Percentiles rank a stretch among this genome's conserved stretches.
phyloP scores from a whole-genome alignment of 2,329 filamentous ascomycete species.

The Hirsutella minnesotensis region DNA sequence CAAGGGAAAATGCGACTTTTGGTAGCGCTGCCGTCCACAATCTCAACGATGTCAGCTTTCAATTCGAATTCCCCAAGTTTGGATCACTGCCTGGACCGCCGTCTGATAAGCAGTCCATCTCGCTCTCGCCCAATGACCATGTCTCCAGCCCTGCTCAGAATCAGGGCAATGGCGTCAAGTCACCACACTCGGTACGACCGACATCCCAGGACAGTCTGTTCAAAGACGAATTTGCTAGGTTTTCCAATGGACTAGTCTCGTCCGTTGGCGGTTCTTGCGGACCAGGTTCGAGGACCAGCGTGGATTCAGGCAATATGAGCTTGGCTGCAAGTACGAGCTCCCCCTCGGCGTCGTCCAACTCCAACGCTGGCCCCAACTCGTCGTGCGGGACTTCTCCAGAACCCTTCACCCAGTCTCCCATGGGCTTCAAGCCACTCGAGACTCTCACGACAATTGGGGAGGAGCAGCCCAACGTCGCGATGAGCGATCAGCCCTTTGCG shows the following conservation, averaged over 20 bases:
- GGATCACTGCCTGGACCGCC: conserved; percentile 53
- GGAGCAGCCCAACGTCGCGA: conserved; percentile 37
- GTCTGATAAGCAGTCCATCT: conserved; percentile 13
- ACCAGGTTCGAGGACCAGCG: conserved; percentile 35
- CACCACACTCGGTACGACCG: conserved; percentile 9
- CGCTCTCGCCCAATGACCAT: conserved; percentile 6
- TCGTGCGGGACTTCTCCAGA: conserved; percentile 71
- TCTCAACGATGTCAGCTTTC: conserved; percentile 67
- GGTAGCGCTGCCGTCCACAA: conserved; percentile 41
- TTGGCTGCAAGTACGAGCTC: conserved; percentile 46
- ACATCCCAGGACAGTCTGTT: conserved; percentile 12
- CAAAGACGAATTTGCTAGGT: conserved; percentile 41
- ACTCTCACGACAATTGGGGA: conserved; percentile 54
- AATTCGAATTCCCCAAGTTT: conserved; percentile 94
- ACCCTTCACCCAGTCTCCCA: conserved; percentile 59
- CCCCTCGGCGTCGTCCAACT: conserved; percentile 51
- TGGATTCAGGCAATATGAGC: conserved; percentile 38
- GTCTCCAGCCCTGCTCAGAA: conserved; percentile 16
- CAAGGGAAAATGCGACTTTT: conserved; percentile 28
- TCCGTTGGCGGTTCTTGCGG: conserved; percentile 32
- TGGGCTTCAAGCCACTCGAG: conserved; percentile 51
- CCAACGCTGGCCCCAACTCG: conserved; percentile 45
- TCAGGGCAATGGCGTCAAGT: conserved; percentile 13
- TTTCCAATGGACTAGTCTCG: conserved; percentile 49
- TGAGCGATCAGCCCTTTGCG: conserved; percentile 19